These are phyloP conservation scores for Bolboschoenoplectus hybrid DNA, from an alignment of 202 grass and related monocot species.

Conservation along the genomic window DNA sequence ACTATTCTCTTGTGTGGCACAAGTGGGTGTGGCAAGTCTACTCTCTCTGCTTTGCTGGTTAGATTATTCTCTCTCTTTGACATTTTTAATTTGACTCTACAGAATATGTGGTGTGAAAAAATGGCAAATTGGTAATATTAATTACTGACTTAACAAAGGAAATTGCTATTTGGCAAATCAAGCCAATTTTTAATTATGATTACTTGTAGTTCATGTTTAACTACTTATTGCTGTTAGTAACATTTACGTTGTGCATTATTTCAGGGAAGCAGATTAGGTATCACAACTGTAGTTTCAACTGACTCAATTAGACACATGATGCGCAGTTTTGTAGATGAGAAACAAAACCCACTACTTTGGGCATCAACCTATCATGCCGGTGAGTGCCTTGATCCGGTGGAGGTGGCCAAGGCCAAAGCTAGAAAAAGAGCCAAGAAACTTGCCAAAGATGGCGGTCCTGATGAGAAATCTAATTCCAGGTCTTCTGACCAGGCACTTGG, in stretches of 20 bases:
- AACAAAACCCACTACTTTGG: conserved; percentile 89
- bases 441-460: conserved; percentile 41
- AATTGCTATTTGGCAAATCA: not conserved
- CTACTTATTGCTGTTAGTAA: not conserved
- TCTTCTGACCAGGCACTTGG: conserved; percentile 34
- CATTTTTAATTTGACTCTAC: conserved; percentile 29
- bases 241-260: not conserved
- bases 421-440: conserved; percentile 71
- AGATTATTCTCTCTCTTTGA: conserved; percentile 28
- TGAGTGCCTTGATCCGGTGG: conserved; percentile 80
- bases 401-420: conserved; percentile 78
- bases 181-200: not conserved
- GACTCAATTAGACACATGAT: conserved; percentile 98
- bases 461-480: conserved; percentile 47
- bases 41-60: conserved; percentile 90
- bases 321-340: conserved; percentile 87
- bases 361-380: conserved; percentile 96
- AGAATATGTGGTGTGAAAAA: not conserved
- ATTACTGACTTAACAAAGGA: not conserved
- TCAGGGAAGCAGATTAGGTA: conserved; percentile 87
- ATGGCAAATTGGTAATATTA: not conserved
- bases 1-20: conserved; percentile 91
- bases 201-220: conserved; percentile 20
- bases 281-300: conserved; percentile 89
- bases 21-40: conserved; percentile 95